These are phyloP conservation scores for Saccharomyces hybrid DNA, from an alignment of 1,139 yeast genomes.

Conservation along the genomic window DNA sequence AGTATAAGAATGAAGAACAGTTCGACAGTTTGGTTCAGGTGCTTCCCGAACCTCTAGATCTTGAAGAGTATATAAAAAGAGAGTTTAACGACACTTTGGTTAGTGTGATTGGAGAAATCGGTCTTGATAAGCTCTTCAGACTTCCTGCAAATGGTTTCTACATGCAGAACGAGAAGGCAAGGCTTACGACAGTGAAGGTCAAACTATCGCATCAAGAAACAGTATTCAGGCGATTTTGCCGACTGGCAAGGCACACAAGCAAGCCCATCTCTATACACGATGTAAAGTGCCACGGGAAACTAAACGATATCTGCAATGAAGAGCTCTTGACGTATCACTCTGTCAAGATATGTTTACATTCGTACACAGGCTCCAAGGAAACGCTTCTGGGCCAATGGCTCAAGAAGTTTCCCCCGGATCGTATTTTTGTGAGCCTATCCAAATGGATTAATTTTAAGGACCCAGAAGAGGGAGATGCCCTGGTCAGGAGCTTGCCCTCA, in stretches of 20 bases:
- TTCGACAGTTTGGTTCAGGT: conserved; percentile 36
- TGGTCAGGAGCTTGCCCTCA: conserved; percentile 34
- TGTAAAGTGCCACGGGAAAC: conserved; percentile 64
- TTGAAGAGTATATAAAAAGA: conserved; percentile 29
- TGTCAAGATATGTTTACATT: conserved; percentile 55
- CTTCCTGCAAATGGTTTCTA: conserved; percentile 54
- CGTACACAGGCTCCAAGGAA: conserved; percentile 78
- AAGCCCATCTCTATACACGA: conserved; percentile 72
- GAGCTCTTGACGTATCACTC: conserved; percentile 14
- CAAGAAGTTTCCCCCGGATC: conserved; percentile 21
- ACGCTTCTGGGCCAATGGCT: conserved; percentile 48
- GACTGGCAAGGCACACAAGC: conserved; percentile 41
- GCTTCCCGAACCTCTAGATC: conserved; percentile 55
- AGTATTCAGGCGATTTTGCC: conserved; percentile 45
- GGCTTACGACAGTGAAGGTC: conserved; percentile 44
- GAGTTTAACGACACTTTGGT: conserved; percentile 34
- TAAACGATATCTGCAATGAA: conserved; percentile 40
- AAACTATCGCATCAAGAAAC: conserved; percentile 54
- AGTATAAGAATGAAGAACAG: conserved; percentile 23
- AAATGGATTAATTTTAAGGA: conserved; percentile 44
- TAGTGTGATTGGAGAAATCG: conserved; percentile 70
- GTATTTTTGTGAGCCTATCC: conserved; percentile 51
- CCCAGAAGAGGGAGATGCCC: conserved; percentile 27
- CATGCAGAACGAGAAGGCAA: conserved; percentile 33
- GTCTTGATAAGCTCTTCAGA: conserved; percentile 70